Evolutionary conservation across 164 flowering plant genomes (phyloP), one percentile per base, ranked within the genome.

Genomic region (Echeveria elegans): DNA sequence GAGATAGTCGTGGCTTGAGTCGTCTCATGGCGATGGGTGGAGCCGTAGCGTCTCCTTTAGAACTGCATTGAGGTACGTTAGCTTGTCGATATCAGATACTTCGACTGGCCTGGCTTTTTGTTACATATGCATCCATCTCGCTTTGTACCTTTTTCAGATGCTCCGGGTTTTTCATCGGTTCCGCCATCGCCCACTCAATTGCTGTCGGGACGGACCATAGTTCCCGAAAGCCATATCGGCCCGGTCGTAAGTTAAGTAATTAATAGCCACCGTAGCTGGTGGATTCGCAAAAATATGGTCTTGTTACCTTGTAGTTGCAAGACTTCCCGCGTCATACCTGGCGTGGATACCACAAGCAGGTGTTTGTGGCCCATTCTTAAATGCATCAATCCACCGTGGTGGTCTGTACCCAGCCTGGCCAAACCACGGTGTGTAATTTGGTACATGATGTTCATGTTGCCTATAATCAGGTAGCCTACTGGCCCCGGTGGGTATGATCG

Each of bases 161-260:
- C 34, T 77, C 75, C 21, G 82, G 80, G 63, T 24, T 63, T 6
- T 64, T 70, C 68, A 79, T 52, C 32, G 77, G 72, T 69, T 77
- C 78, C 1, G 82, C 68, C 79, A 79, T 79, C 11, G 77, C 62
- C 82, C 82, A 79, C 30, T 78, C 81, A 1, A 79, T 30, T 75
- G 74, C 3, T 76, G 70, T 78, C 80, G 75, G 11, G 68, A 77
- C 9, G 77, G 76, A n/a, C 80, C 74, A 59, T 75, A 75, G 32
- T 70, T 68, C 14, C 76, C 76, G 21, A 75, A 77, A 6, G 76
- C 78, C 76, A 77, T 72, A 36, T 75, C 80, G 7, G 78, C 73
- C 24, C 71, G 56, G 32, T 71, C 74, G 18, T 77, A 77, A 3
- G 74, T 75, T 16, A 75, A 43, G 64, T 75, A 77, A 0, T 23